phyloP scores from a whole-genome alignment of 176 grass and related monocot species.

The Oropetium thomaeum region DNA sequence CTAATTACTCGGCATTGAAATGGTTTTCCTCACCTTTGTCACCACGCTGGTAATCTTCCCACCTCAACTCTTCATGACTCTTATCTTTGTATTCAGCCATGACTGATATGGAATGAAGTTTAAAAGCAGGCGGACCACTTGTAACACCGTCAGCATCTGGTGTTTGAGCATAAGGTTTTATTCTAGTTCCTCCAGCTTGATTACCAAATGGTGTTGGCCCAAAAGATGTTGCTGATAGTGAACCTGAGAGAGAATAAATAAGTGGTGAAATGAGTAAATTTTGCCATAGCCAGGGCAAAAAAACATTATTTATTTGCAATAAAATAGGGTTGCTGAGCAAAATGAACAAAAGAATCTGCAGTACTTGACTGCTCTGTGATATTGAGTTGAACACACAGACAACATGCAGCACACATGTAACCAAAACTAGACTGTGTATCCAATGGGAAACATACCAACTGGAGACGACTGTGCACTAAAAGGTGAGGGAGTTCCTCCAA shows the following conservation, averaged over 20 bases:
- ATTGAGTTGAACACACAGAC: constrained; percentile 13
- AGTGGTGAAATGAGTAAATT: background rate
- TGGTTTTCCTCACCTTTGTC: constrained; percentile 58
- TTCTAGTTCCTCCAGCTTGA: constrained; percentile 75
- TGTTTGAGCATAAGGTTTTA: constrained; percentile 64
- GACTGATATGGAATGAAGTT: constrained; percentile 89
- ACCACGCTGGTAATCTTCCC: constrained; percentile 88
- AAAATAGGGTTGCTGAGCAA: background rate
- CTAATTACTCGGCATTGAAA: constrained; percentile 4
- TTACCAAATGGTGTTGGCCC: constrained; percentile 64
- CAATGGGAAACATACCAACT: constrained; percentile 61
- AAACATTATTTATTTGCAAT: background rate
- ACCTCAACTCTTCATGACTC: constrained; percentile 96
- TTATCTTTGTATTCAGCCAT: constrained; percentile 94
- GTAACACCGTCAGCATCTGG: constrained; percentile 69
- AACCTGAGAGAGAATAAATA: constrained; percentile 45
- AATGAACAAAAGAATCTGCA: constrained; percentile 6
- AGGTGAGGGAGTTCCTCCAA: constrained; percentile 67
- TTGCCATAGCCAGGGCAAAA: background rate
- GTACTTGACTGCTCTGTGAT: constrained; percentile 16
- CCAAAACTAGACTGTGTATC: constrained; percentile 10
- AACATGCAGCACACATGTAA: constrained; percentile 12
- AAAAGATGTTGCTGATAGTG: constrained; percentile 60
- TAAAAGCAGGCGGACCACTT: constrained; percentile 52
- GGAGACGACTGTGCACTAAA: constrained; percentile 63